These are phyloP conservation scores for Fonsecaea nubica DNA, from an alignment of 2,329 filamentous ascomycete species.

Conservation along the genomic window DNA sequence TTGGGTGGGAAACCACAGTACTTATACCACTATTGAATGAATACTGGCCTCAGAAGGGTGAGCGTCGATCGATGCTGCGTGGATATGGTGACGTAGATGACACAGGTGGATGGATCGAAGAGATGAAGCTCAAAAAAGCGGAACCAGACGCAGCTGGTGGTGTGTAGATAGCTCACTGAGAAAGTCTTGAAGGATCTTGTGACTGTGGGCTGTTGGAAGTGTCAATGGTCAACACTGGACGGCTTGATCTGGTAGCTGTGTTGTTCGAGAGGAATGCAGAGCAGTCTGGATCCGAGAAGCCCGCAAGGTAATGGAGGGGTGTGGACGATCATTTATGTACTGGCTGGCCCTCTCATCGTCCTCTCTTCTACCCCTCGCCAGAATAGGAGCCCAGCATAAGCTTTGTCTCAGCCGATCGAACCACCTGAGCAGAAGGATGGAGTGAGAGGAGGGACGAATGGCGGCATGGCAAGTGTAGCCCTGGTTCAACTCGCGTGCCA, in stretches of 20 bases:
- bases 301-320: background rate
- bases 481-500: constrained; percentile 1
- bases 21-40: background rate
- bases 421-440: background rate
- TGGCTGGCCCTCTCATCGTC: background rate
- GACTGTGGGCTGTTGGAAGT: background rate
- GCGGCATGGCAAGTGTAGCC: background rate
- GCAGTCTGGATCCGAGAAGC: background rate
- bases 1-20: background rate
- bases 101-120: background rate
- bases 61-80: background rate
- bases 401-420: background rate
- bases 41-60: background rate
- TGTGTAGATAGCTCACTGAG: background rate
- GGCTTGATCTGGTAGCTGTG: background rate
- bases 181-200: constrained; percentile 2
- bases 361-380: background rate
- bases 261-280: background rate
- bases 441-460: background rate
- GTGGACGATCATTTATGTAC: background rate
- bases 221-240: background rate
- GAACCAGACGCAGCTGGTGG: background rate
- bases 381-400: background rate
- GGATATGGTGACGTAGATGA: constrained; percentile 17
- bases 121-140: background rate